Percentiles rank a stretch among this genome's conserved stretches.
Conservation (phyloP, 2,329 filamentous ascomycete species). For the Fusarium sp. region DNA sequence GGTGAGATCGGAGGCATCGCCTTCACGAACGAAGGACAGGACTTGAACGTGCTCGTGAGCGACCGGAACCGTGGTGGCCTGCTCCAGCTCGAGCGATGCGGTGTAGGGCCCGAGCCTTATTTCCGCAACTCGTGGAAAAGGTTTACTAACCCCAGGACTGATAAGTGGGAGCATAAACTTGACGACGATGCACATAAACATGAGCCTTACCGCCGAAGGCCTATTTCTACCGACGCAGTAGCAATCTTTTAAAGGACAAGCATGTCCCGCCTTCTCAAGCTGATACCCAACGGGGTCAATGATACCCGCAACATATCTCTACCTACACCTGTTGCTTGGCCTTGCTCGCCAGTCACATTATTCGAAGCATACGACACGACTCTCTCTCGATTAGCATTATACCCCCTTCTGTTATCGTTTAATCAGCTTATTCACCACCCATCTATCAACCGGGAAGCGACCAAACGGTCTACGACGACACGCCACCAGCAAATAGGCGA, state of each 20-base stretch:
- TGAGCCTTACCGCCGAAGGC: constrained; percentile 33
- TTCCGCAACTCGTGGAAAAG: constrained; percentile 36
- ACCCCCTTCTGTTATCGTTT: constrained; percentile 33
- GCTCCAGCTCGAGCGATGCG: constrained; percentile 68
- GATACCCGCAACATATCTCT: constrained; percentile 10
- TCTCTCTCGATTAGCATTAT: constrained; percentile 24
- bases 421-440: constrained; percentile 3
- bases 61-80: constrained; percentile 76
- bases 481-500: constrained; percentile 4
- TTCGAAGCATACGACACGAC: neutral
- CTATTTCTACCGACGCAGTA: constrained; percentile 30
- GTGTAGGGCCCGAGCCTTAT: constrained; percentile 44
- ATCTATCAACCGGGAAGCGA: neutral
- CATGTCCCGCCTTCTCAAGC: neutral
- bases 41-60: constrained; percentile 76
- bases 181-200: constrained; percentile 17
- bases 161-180: constrained; percentile 23
- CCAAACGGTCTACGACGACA: neutral
- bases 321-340: constrained; percentile 4
- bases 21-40: constrained; percentile 75
- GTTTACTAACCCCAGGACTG: constrained; percentile 1
- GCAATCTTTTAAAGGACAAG: constrained; percentile 25
- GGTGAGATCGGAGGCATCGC: constrained; percentile 78
- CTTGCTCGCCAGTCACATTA: constrained; percentile 9
- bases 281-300: neutral